phyloP scores from a whole-genome alignment of 306 rosid genomes.

The Lupinus albus region DNA sequence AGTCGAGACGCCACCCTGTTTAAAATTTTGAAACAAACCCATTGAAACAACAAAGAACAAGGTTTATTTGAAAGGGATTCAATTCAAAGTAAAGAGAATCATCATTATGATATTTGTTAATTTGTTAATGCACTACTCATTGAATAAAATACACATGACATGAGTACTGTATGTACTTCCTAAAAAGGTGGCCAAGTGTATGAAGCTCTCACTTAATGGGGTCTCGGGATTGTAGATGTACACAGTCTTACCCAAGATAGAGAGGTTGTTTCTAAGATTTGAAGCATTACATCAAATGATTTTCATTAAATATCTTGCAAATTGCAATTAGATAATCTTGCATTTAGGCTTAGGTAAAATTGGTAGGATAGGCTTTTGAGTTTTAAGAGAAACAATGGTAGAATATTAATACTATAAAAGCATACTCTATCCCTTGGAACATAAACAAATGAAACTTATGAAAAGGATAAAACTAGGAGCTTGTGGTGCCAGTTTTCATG shows the following conservation, averaged over 20 bases:
- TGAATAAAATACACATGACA: constrained; percentile 5
- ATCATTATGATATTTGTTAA: background rate
- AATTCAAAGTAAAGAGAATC: background rate
- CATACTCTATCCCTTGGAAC: background rate
- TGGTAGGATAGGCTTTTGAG: background rate
- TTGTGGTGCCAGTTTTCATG: no score
- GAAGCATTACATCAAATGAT: no score
- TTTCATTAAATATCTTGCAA: background rate
- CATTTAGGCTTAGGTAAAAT: background rate
- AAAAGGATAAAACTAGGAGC: no score
- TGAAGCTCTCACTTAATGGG: no score
- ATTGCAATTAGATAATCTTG: background rate
- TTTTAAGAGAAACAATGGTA: background rate
- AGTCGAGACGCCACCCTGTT: constrained; percentile 97
- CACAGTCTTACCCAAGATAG: no score
- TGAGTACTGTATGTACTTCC: background rate
- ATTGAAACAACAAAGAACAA: constrained; percentile 16
- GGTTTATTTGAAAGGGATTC: constrained; percentile 15
- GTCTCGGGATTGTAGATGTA: no score
- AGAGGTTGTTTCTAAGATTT: no score
- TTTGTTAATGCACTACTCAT: background rate
- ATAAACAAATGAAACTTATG: background rate
- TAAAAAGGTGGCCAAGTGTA: no score
- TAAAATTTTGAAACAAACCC: constrained; percentile 39
- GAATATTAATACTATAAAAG: background rate